Conservation (phyloP, 2,329 filamentous ascomycete genomes). For the Pseudonectria foliicola region DNA sequence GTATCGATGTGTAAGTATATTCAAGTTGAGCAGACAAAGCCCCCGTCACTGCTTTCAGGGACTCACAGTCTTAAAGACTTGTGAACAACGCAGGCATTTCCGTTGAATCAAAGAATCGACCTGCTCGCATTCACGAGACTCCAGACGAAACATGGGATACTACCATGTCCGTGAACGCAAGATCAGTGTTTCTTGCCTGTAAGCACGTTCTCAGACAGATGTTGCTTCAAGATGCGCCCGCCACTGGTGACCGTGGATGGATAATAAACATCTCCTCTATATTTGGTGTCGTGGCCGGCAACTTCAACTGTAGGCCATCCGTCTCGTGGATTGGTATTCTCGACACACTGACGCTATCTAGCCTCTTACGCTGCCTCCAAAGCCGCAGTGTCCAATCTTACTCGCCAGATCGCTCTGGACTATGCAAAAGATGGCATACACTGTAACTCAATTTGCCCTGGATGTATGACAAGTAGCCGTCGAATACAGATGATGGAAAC, state of each 20-base stretch:
- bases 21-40: too few species aligned
- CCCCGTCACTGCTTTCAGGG: too few species aligned
- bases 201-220: slow-evolving; percentile 43
- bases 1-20: too few species aligned
- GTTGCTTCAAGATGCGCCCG: slow-evolving; percentile 36
- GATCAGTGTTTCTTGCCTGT: slow-evolving; percentile 31
- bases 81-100: slow-evolving; percentile 39
- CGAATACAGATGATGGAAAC: too few species aligned
- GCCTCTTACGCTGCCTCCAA: slow-evolving; percentile 41
- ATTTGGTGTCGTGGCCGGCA: slow-evolving; percentile 29
- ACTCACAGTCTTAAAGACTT: slow-evolving; percentile 23
- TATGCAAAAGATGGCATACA: slow-evolving; percentile 42
- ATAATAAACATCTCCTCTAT: slow-evolving; percentile 43
- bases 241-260: slow-evolving; percentile 37
- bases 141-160: slow-evolving; percentile 38
- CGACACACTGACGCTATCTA: slow-evolving; percentile 5
- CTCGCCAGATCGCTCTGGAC: slow-evolving; percentile 40
- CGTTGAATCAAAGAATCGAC: slow-evolving; percentile 26
- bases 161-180: slow-evolving; percentile 31
- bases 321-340: neutral
- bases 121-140: slow-evolving; percentile 37
- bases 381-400: slow-evolving; percentile 43
- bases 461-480: slow-evolving; percentile 21
- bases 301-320: slow-evolving; percentile 16
- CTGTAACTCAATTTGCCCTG: slow-evolving; percentile 35